phyloP scores from a whole-genome alignment of 768 basidiomycete species.

The Boletus subparvulus region DNA sequence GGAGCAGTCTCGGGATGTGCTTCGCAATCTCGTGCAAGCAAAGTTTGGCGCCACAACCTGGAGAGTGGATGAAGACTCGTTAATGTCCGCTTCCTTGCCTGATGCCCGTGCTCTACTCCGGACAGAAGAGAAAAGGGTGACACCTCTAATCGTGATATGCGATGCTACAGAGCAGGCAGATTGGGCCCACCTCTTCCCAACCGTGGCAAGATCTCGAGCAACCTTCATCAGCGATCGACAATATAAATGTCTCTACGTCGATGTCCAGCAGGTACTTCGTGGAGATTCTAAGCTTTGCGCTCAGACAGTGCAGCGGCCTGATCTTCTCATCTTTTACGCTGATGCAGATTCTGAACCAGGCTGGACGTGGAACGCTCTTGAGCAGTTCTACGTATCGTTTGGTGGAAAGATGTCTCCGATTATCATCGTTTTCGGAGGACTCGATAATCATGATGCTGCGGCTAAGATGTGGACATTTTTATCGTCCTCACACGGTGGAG shows the following conservation, averaged over 20 bases:
- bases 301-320: conserved; percentile 9
- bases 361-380: conserved; percentile 13
- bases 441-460: conserved; percentile 16
- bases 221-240: conserved; percentile 1
- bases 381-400: conserved; percentile 16
- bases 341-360: conserved; percentile 8
- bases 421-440: conserved; percentile 23
- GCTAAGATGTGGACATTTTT: conserved; percentile 12
- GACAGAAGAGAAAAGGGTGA: conserved; percentile 8
- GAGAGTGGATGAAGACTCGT: conserved; percentile 18
- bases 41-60: conserved; percentile 18
- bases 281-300: background rate
- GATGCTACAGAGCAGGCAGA: conserved; percentile 10
- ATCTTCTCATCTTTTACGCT: conserved; percentile 26
- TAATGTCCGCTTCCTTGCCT: conserved; percentile 20
- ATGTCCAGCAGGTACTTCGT: background rate
- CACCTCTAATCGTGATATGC: conserved; percentile 17
- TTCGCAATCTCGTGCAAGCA: conserved; percentile 19
- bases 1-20: conserved; percentile 18
- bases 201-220: background rate
- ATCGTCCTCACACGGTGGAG: conserved; percentile 9
- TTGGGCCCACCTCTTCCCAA: conserved; percentile 3
- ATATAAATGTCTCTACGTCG: conserved; percentile 16
- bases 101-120: conserved; percentile 19
- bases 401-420: conserved; percentile 22